These are phyloP conservation scores for Strobilomyces dryophilus DNA, from an alignment of 768 basidiomycete species.

Conservation along the genomic window DNA sequence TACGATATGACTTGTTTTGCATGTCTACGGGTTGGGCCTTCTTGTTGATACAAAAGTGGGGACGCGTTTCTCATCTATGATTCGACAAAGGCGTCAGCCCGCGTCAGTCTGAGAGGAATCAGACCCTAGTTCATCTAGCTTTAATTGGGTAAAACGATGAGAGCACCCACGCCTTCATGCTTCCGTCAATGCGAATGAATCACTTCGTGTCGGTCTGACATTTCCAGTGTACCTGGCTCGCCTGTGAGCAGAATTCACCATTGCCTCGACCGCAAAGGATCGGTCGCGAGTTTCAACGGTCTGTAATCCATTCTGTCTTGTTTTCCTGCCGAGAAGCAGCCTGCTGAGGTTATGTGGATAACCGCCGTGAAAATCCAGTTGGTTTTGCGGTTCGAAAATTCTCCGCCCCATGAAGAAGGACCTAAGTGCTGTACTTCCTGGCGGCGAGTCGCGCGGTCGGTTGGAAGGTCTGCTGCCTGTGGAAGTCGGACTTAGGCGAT, in stretches of 20 bases:
- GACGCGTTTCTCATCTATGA: background rate
- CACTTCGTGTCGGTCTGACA: background rate
- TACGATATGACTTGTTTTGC: too few species aligned
- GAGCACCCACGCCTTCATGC: slow-evolving; percentile 12
- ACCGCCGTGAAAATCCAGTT: slow-evolving; percentile 2
- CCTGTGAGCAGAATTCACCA: background rate
- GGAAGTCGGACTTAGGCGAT: too few species aligned
- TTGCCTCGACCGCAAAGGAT: background rate
- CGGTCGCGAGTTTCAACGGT: slow-evolving; percentile 4
- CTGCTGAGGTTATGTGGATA: background rate
- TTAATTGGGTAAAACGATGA: slow-evolving; percentile 15
- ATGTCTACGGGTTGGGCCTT: too few species aligned
- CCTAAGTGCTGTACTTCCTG: background rate
- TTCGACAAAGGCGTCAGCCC: too few species aligned
- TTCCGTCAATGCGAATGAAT: slow-evolving; percentile 3
- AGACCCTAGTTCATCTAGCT: slow-evolving; percentile 7
- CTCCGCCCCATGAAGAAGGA: background rate
- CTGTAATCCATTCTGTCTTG: slow-evolving; percentile 6
- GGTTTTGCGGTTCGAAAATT: background rate
- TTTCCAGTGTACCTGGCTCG: background rate
- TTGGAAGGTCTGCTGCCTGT: too few species aligned
- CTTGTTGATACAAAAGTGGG: background rate
- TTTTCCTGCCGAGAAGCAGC: background rate
- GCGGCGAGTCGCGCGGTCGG: too few species aligned
- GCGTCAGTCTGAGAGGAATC: too few species aligned